These are phyloP conservation scores for Alternaria consortialis DNA, from an alignment of 2,329 filamentous ascomycete species.

Conservation along the genomic window DNA sequence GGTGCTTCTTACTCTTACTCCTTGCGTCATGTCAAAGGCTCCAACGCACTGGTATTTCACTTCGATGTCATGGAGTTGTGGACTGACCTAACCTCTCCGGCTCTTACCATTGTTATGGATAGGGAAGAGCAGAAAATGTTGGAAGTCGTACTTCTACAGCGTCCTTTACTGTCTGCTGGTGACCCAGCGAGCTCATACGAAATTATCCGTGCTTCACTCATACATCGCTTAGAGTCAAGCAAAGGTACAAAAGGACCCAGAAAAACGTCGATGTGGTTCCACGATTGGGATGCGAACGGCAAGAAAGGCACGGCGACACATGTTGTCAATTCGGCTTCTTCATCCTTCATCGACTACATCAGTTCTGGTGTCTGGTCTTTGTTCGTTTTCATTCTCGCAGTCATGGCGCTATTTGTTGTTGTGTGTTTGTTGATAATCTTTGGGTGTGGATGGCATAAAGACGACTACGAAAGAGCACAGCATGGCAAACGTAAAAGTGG, in stretches of 20 bases:
- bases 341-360: constrained; percentile 28
- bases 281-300: constrained; percentile 42
- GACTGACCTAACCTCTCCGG: constrained; percentile 23
- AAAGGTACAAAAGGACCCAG: background rate
- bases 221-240: constrained; percentile 11
- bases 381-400: constrained; percentile 32
- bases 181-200: constrained; percentile 32
- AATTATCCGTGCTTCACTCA: constrained; percentile 34
- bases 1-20: constrained; percentile 44
- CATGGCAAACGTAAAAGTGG: constrained; percentile 30
- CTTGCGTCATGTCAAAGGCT: constrained; percentile 25
- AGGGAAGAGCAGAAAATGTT: constrained; percentile 37
- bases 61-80: constrained; percentile 42
- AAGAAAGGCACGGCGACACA: constrained; percentile 40
- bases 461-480: constrained; percentile 43
- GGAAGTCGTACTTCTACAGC: constrained; percentile 38
- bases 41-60: constrained; percentile 35
- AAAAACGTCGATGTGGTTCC: constrained; percentile 35
- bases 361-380: constrained; percentile 37
- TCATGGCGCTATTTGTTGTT: constrained; percentile 37
- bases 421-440: constrained; percentile 40
- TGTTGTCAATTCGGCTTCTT: constrained; percentile 14
- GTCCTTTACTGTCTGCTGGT: constrained; percentile 33
- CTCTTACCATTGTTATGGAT: constrained; percentile 28
- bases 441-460: constrained; percentile 33